Evolutionary conservation across 2,329 filamentous ascomycete genomes (phyloP).

Genomic region (Arthrinium puccinioides): DNA sequence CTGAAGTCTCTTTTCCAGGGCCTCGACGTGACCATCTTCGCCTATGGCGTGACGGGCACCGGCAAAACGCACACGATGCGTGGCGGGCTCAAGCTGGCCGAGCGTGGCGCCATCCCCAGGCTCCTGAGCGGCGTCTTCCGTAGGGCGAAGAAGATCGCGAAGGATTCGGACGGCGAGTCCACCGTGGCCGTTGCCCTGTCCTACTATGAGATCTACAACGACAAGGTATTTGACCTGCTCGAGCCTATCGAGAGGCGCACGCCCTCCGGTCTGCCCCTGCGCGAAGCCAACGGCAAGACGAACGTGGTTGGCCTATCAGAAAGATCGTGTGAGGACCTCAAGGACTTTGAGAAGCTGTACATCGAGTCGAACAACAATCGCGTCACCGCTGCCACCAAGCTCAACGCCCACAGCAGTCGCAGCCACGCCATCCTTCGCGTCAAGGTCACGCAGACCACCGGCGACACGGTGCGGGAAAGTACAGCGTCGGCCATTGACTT

Average conservation of each 20-base stretch:
- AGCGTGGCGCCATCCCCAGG: constrained; percentile 81
- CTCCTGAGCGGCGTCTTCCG: constrained; percentile 81
- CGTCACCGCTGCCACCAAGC: constrained; percentile 82
- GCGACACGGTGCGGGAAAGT: constrained; percentile 63
- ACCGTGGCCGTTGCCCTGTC: constrained; percentile 69
- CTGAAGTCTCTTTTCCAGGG: constrained; percentile 89
- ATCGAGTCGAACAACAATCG: constrained; percentile 89
- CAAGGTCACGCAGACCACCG: constrained; percentile 72
- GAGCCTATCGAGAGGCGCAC: constrained; percentile 83
- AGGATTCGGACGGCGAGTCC: constrained; percentile 66
- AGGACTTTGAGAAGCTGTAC: constrained; percentile 85
- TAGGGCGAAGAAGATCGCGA: constrained; percentile 74
- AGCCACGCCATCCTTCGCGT: constrained; percentile 89
- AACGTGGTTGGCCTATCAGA: constrained; percentile 82
- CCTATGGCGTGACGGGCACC: constrained; percentile 87
- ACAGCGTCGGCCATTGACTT: constrained; percentile 91
- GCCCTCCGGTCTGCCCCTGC: constrained; percentile 68
- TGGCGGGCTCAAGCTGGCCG: constrained; percentile 76
- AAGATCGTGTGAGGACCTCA: constrained; percentile 72
- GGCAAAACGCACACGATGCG: constrained; percentile 97
- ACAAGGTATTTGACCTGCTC: constrained; percentile 88
- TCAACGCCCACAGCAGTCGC: constrained; percentile 84
- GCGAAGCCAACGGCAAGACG: constrained; percentile 81
- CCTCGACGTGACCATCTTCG: constrained; percentile 82
- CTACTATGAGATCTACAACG: constrained; percentile 97